Evolutionary conservation across 768 basidiomycete species (phyloP).

Genomic region (Calvatia gigantea): DNA sequence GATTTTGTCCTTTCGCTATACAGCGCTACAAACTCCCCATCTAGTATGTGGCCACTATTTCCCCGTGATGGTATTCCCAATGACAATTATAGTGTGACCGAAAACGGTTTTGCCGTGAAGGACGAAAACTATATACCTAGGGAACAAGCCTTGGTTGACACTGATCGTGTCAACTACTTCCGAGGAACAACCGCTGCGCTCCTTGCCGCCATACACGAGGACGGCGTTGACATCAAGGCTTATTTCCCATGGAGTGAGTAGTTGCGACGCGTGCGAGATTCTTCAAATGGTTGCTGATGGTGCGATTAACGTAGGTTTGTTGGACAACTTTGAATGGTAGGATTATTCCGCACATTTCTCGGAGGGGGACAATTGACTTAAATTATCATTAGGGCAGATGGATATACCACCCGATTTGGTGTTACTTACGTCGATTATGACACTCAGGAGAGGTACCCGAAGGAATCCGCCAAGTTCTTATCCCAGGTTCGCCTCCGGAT

Average conservation of each 20-base stretch:
- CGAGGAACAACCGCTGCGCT: slow-evolving; percentile 52
- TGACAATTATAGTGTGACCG: slow-evolving; percentile 49
- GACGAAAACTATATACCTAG: slow-evolving; percentile 52
- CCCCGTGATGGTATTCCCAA: slow-evolving; percentile 1
- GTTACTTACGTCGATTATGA: slow-evolving; percentile 70
- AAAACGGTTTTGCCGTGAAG: slow-evolving; percentile 72
- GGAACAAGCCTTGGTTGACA: slow-evolving; percentile 52
- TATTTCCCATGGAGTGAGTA: slow-evolving; percentile 70
- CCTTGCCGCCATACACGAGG: slow-evolving; percentile 54
- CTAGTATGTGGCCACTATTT: slow-evolving; percentile 23
- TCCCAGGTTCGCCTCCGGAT: slow-evolving; percentile 36
- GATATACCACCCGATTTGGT: slow-evolving; percentile 65
- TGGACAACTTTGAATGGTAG: slow-evolving; percentile 72
- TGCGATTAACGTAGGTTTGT: slow-evolving; percentile 39
- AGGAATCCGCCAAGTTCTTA: slow-evolving; percentile 57
- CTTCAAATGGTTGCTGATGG: not conserved
- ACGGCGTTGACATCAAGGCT: slow-evolving; percentile 56
- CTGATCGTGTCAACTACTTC: slow-evolving; percentile 68
- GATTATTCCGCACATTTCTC: slow-evolving; percentile 6
- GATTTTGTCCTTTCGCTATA: slow-evolving; percentile 29
- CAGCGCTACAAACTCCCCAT: slow-evolving; percentile 40
- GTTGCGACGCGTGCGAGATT: not conserved
- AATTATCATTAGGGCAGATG: slow-evolving; percentile 46
- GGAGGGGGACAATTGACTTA: not conserved
- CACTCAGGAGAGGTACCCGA: slow-evolving; percentile 64